Evolutionary conservation across 768 basidiomycete species (phyloP), one percentile per base, ranked within the genome.

Genomic region (Boletus vermiculosoides): DNA sequence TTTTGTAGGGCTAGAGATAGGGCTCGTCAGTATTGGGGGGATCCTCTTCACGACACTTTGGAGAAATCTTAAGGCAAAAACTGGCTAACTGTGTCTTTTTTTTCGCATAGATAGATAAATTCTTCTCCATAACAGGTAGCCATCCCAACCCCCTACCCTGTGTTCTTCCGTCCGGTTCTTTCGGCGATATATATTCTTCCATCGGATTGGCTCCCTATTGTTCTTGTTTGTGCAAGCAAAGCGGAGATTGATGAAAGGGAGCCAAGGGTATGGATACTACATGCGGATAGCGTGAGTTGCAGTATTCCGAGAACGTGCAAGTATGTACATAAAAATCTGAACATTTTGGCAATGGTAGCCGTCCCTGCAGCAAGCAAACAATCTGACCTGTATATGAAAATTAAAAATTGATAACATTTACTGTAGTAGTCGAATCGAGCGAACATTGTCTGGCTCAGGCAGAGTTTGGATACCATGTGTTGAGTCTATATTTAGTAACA

Each of bases 1-100:
- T 47, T 89, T 81, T 51, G 73, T 84, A 3, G 83, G 81, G 18
- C 63, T 87, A 55, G 81, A 88, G 70, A 77, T 88, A 52, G 82
- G 74, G 4, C 72, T 87, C 1, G 82, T 86, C 1, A 83, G 81
- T 0, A 67, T 88, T 34, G 86, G 86, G 4, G 77, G 73, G 0
- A 58, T 83, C 36, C 74, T 88, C 63, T 83, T 83, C 62, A 65
- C 73, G 46, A 77, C 75, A 1, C 68, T 87, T 2, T 88, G 86
- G 87, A 81, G 71, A 61, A 76, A 84, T 44, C 67, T 88, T 56
- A 87, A 88, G 67, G 80, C 86, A 2, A 87, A 85, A 63, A 81
- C 76, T 1, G 85, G 85, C n/a, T 83, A 58, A 45, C 41, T 28
- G 20, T 8, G n/a, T n/a, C 45, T 23, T 10, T 40, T 40, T 34